Conservation (phyloP, 345 rosid genomes). For the Geranium rotundifolium region DNA sequence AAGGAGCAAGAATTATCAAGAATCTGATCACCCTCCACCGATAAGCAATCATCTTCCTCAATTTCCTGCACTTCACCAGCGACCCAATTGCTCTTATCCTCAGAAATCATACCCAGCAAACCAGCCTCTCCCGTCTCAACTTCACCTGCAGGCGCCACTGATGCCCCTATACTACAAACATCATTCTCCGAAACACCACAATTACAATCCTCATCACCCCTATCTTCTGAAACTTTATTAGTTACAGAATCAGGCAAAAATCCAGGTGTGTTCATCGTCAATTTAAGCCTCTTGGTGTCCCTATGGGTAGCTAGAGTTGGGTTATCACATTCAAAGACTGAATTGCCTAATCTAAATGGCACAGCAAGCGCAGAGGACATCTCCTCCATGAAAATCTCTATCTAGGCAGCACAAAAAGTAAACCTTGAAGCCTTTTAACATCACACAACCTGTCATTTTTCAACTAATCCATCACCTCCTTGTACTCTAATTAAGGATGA, state of each 20-base stretch:
- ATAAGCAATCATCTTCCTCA: conserved; percentile 51
- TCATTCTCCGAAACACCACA: conserved; percentile 27
- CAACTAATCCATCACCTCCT: conserved; percentile 33
- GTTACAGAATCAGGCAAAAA: conserved; percentile 34
- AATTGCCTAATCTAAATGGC: conserved; percentile 48
- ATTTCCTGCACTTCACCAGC: conserved; percentile 23
- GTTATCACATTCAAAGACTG: conserved; percentile 36
- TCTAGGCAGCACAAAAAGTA: conserved; percentile 29
- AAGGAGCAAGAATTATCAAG: conserved; percentile 46
- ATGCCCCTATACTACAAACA: conserved; percentile 16
- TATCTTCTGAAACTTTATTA: conserved; percentile 13
- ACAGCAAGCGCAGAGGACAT: conserved; percentile 36
- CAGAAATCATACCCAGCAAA: conserved; percentile 32
- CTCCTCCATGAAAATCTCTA: conserved; percentile 56
- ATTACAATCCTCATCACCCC: conserved; percentile 23
- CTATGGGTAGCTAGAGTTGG: conserved; percentile 21
- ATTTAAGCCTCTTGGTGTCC: conserved; percentile 27
- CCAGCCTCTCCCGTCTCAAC: conserved; percentile 14
- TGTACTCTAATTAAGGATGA: conserved; percentile 19
- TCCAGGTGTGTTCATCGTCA: conserved; percentile 26
- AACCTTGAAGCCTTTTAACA: conserved; percentile 26
- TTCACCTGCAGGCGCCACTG: conserved; percentile 17
- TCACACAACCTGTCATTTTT: conserved; percentile 37
- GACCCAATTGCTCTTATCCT: conserved; percentile 25
- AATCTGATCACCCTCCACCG: conserved; percentile 43